Percentiles rank a stretch among this genome's conserved stretches.
Conservation (phyloP, 345 rosid genomes). For the Reutealis trisperma region DNA sequence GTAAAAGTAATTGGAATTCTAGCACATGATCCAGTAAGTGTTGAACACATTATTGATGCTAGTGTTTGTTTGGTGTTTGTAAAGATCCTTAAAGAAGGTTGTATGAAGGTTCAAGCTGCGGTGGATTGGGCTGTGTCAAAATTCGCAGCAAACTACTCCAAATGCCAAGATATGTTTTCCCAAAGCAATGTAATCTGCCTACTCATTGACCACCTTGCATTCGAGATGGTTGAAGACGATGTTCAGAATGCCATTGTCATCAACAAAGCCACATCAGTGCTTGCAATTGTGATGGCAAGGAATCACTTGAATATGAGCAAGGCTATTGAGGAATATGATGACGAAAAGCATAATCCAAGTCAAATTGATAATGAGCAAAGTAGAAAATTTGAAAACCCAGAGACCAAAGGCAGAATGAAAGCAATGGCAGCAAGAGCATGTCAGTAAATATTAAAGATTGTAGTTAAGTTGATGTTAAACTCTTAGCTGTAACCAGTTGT, state of each 20-base stretch:
- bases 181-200: constrained; percentile 69
- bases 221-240: constrained; percentile 89
- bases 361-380: constrained; percentile 46
- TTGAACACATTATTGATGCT: constrained; percentile 60
- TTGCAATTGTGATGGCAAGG: constrained; percentile 68
- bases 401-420: constrained; percentile 71
- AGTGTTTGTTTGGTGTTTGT: constrained; percentile 75
- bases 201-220: constrained; percentile 83
- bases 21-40: constrained; percentile 64
- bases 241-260: constrained; percentile 71
- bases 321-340: not conserved
- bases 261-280: constrained; percentile 70
- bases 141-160: constrained; percentile 53
- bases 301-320: constrained; percentile 20
- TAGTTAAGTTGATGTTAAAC: no score
- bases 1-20: constrained; percentile 56
- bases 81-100: constrained; percentile 84
- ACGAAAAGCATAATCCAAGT: constrained; percentile 33
- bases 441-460: no score
- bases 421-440: constrained; percentile 91
- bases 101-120: constrained; percentile 85
- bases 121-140: constrained; percentile 94
- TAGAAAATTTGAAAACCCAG: constrained; percentile 76
- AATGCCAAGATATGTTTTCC: constrained; percentile 77
- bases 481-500: no score